A percentile compares a stretch with the other conserved stretches of the same genome.
Evolutionary conservation across 2,329 filamentous ascomycete genomes (phyloP).

Genomic region (Ceratocystiopsis brevicomis): DNA sequence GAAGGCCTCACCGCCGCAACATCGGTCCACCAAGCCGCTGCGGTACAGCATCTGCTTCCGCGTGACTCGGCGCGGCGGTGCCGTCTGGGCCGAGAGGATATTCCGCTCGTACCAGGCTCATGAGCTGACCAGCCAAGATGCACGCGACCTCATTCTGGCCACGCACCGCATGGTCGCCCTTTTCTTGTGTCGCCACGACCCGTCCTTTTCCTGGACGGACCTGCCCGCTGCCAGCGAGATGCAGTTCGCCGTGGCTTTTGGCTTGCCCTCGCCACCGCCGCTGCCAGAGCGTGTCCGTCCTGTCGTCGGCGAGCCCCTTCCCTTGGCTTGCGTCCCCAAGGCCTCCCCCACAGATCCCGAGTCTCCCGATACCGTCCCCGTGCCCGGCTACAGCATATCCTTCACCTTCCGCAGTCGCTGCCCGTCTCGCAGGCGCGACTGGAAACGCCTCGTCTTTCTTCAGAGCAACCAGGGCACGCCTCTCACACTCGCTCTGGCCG

Average conservation of each 20-base stretch:
- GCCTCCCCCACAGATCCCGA: slow-evolving; percentile 26
- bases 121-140: slow-evolving; percentile 22
- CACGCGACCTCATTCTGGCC: slow-evolving; percentile 28
- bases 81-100: slow-evolving; percentile 24
- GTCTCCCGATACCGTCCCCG: slow-evolving; percentile 15
- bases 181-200: slow-evolving; percentile 30
- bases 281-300: slow-evolving; percentile 21
- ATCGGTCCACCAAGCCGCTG: slow-evolving; percentile 21
- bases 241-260: too few species aligned
- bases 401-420: slow-evolving; percentile 26
- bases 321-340: slow-evolving; percentile 27
- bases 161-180: slow-evolving; percentile 31
- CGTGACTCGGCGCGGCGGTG: slow-evolving; percentile 22
- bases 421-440: slow-evolving; percentile 16
- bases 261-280: slow-evolving; percentile 10
- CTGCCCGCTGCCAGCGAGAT: slow-evolving; percentile 14
- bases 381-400: slow-evolving; percentile 30
- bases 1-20: slow-evolving; percentile 9
- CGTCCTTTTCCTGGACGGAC: slow-evolving; percentile 28
- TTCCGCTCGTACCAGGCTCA: slow-evolving; percentile 32
- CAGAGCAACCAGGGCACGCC: slow-evolving; percentile 29
- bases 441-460: slow-evolving; percentile 23
- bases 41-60: slow-evolving; percentile 30
- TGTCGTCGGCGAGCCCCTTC: slow-evolving; percentile 22
- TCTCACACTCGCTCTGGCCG: slow-evolving; percentile 25